A percentile compares a stretch with the other conserved stretches of the same genome.
phyloP scores from a whole-genome alignment of 495 filamentous ascomycete species.

The Talaromyces trachyspermus region DNA sequence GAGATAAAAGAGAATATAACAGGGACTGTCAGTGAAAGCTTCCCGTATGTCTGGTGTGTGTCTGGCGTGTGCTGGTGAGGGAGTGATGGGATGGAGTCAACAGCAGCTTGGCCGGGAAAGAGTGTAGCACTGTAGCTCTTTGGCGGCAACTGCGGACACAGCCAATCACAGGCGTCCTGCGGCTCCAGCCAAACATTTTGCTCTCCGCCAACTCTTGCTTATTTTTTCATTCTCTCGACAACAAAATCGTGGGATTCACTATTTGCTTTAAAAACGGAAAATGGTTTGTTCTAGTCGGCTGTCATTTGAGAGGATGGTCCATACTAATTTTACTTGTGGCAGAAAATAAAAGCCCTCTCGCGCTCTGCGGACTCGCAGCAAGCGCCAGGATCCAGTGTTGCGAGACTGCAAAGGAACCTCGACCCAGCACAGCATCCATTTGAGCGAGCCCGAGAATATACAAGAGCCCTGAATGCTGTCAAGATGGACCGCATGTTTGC shows the following conservation, averaged over 20 bases:
- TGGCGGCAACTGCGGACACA: background rate
- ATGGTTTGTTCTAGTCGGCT: background rate
- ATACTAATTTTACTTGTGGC: background rate
- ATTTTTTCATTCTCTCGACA: background rate
- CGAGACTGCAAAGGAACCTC: slow-evolving; percentile 74
- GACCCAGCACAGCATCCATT: slow-evolving; percentile 93
- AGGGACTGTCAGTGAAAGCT: background rate
- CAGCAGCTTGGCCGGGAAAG: slow-evolving; percentile 3
- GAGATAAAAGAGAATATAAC: background rate
- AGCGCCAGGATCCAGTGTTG: slow-evolving; percentile 66
- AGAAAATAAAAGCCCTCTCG: slow-evolving; percentile 93
- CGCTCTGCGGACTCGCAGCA: slow-evolving; percentile 70
- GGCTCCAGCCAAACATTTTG: slow-evolving; percentile 4
- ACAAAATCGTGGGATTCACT: background rate
- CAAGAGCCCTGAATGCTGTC: slow-evolving; percentile 77
- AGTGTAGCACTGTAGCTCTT: slow-evolving; percentile 2
- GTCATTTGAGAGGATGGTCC: background rate
- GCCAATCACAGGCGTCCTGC: slow-evolving; percentile 1
- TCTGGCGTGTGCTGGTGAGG: background rate
- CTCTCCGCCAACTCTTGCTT: background rate
- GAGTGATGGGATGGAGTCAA: background rate
- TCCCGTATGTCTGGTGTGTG: background rate
- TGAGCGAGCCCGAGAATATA: slow-evolving; percentile 89
- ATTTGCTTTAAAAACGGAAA: background rate
- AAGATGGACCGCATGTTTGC: slow-evolving; percentile 97